Base-by-base conservation (phyloP, 768 basidiomycete species). In the Suillus subluteus region DNA sequence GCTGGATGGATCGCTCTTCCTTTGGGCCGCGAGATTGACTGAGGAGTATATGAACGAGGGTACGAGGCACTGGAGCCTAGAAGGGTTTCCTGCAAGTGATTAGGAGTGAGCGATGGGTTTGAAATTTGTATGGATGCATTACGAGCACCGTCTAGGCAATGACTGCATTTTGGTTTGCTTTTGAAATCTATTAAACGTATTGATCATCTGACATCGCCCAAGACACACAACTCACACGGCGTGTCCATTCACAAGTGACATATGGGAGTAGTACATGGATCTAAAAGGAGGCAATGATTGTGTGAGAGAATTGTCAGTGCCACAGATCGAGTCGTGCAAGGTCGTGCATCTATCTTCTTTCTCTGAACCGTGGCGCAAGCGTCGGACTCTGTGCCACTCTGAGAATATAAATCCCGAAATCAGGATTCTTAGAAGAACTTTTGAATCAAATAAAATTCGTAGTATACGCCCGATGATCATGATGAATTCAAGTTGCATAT, bases 1-100 rank as follows among this genome's bases (percentile, higher is more conserved):
- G 2, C 52, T 81, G 18, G 80, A 81, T 41, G 81, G 81, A 37
- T 74, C 79, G 3, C 9, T 82, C 46, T 81, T 81, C 66, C 32
- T 78, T 67, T 69, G 76, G 64, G 69, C 69, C 12, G 71, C 79
- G 4, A 61, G 76, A 55, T 52, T 81, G 55, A 79, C 77, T 0
- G 69, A 73, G 32, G 73, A 79, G 48, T 71, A 71, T 32, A 52
- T 79, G 12, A 81, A 80, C 0, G 32, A 78, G 65, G 66, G 73
- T 13, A 43, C 63, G 16, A 66, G 62, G 5, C 67, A 56, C 1
- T 82, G 78, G 68, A 71, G 75, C 62, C 62, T 69, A 1, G 69
- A 73, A 3, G 78, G 75, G 6, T 77, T 79, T 63, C 73, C 41
- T 38, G 35, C 5, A 18, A 35, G 11, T 2, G 18, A 54, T 32